Evolutionary conservation across 768 basidiomycete species (phyloP), one percentile per base, ranked within the genome.

Genomic region (Leucocoprinus leucothites): DNA sequence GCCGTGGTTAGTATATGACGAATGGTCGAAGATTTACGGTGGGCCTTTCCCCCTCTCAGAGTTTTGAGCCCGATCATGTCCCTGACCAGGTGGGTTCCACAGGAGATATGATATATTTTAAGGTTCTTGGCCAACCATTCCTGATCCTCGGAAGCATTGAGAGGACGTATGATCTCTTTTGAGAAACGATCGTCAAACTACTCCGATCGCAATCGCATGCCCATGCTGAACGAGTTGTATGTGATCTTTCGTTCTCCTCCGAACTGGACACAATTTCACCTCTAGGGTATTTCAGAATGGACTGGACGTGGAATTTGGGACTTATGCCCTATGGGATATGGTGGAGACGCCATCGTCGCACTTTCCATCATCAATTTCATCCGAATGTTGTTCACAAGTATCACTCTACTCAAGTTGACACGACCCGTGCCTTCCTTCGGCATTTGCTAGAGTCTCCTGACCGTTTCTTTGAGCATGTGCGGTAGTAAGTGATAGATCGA

Each of bases 311-410:
- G 68, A 73, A 71, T 45, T 73, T 82, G 28, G 77, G 74, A 1
- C 72, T 81, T 51, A 74, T 78, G 69, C 74, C 73, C 1, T 82
- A 65, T 46, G 58, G 60, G 44, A 36, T 57, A 8, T 59, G 70
- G 53, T 82, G 79, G 76, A 74, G 72, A 50, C 70, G 69, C 28
- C 81, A 81, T 58, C 74, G 81, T 35, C 71, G 71, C 3, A 18
- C 43, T 13, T 63, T 63, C 40, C 62, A 63, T 24, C 28, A 54
- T 31, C 51, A 53, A n/a, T 58, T 63, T 50, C 58, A 57, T 38
- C 56, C 38, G 16, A 31, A 36, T 11, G 35, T 46, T 18, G 18
- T 31, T 44, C 25, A 35, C 11, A 31, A 36, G 16, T 38, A 25
- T 53, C 22, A 28, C 7, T 4, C 43, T 21, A 35, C 1, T 3